Conservation (phyloP, 2,329 filamentous ascomycete genomes). For the Xylariomycetidae sp. region DNA sequence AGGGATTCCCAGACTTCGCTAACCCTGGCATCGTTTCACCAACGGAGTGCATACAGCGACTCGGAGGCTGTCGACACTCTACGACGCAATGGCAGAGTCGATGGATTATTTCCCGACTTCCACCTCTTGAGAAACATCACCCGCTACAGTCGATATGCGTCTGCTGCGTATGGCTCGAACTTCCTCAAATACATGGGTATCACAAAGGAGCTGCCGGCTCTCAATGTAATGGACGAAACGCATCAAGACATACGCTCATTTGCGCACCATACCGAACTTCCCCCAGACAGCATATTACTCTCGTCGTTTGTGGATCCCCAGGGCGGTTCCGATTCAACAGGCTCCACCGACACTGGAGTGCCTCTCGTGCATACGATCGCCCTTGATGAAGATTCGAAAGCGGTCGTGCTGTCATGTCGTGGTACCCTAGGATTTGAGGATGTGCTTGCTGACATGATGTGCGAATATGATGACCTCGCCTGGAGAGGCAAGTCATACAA, state of each 20-base stretch:
- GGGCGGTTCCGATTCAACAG: slow-evolving; percentile 61
- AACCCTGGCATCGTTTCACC: slow-evolving; percentile 43
- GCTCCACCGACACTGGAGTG: slow-evolving; percentile 60
- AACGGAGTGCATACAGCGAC: slow-evolving; percentile 43
- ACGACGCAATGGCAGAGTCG: slow-evolving; percentile 47
- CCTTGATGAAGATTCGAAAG: slow-evolving; percentile 66
- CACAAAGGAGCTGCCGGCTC: slow-evolving; percentile 41
- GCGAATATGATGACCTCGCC: slow-evolving; percentile 62
- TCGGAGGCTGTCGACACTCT: slow-evolving; percentile 45
- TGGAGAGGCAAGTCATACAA: slow-evolving; percentile 63
- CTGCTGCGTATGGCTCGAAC: slow-evolving; percentile 60
- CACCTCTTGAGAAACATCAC: slow-evolving; percentile 59
- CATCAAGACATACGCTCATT: slow-evolving; percentile 61
- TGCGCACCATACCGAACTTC: slow-evolving; percentile 56
- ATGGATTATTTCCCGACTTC: slow-evolving; percentile 54
- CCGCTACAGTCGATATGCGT: slow-evolving; percentile 62
- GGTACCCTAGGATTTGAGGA: slow-evolving; percentile 72
- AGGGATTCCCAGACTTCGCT: slow-evolving; percentile 53
- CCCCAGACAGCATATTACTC: slow-evolving; percentile 55
- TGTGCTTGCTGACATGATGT: slow-evolving; percentile 68
- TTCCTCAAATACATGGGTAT: slow-evolving; percentile 62
- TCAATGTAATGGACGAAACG: slow-evolving; percentile 40
- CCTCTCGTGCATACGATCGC: slow-evolving; percentile 71
- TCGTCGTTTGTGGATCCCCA: slow-evolving; percentile 68
- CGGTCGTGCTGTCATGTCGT: slow-evolving; percentile 67